phyloP scores from a whole-genome alignment of 345 rosid species.

The Salix caprea region DNA sequence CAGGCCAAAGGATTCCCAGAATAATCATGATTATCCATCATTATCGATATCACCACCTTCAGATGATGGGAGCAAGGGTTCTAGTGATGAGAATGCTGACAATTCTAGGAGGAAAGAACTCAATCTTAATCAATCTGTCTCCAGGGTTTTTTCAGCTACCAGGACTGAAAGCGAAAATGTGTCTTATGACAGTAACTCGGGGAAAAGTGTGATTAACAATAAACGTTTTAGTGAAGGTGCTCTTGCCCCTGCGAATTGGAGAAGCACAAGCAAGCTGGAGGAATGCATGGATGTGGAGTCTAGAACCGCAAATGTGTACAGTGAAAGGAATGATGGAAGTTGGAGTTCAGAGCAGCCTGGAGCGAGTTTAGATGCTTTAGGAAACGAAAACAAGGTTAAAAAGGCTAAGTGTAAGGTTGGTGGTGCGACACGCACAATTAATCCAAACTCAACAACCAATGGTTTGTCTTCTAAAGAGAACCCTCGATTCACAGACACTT shows the following conservation, averaged over 20 bases:
- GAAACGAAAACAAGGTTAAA: constrained; percentile 50
- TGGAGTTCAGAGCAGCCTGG: constrained; percentile 35
- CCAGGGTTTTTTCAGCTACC: constrained; percentile 38
- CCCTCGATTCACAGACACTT: constrained; percentile 32
- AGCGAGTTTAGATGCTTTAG: constrained; percentile 29
- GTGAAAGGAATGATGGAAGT: constrained; percentile 45
- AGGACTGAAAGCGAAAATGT: constrained; percentile 29
- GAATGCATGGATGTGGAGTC: constrained; percentile 20
- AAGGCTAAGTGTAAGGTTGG: constrained; percentile 68
- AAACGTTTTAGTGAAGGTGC: constrained; percentile 66
- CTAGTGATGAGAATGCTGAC: constrained; percentile 61
- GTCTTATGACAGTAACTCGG: constrained; percentile 34
- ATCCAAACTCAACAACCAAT: constrained; percentile 45
- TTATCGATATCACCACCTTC: constrained; percentile 40
- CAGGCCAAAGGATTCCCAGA: constrained; percentile 51
- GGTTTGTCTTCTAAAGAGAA: constrained; percentile 41
- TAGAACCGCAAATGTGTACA: constrained; percentile 13
- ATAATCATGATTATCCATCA: constrained; percentile 32
- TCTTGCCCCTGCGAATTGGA: constrained; percentile 78
- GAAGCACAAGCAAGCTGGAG: constrained; percentile 29
- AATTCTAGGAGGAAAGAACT: constrained; percentile 60
- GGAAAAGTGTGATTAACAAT: constrained; percentile 30
- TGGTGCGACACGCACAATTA: constrained; percentile 50
- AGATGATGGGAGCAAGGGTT: constrained; percentile 48
- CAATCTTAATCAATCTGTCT: constrained; percentile 58